Evolutionary conservation across 108 stramenopile genomes (phyloP).

Genomic region (Parmales sp.): DNA sequence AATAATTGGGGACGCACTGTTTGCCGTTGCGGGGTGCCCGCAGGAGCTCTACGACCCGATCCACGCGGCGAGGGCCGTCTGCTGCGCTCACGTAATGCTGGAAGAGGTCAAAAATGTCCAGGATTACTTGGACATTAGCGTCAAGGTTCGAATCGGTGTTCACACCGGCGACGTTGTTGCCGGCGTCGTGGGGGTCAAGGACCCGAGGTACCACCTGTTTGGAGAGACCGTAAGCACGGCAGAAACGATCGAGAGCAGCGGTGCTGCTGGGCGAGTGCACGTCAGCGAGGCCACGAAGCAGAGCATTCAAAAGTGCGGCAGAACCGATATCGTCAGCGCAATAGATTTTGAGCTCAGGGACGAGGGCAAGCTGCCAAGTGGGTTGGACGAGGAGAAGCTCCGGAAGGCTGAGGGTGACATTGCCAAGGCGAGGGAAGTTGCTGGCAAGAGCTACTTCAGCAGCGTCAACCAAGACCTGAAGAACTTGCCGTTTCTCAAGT

Average conservation of each 20-base stretch:
- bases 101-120: not conserved
- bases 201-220: slow-evolving; percentile 39
- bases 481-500: no score
- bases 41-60: not conserved
- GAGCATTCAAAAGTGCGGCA: not conserved
- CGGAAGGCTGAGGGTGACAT: no score
- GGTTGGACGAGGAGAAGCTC: no score
- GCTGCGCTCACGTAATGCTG: slow-evolving; percentile 16
- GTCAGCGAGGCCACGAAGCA: not conserved
- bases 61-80: slow-evolving; percentile 17
- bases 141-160: slow-evolving; percentile 27
- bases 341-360: not conserved
- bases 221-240: slow-evolving; percentile 22
- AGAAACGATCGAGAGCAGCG: slow-evolving; percentile 14
- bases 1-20: slow-evolving; percentile 38
- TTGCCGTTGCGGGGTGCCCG: slow-evolving; percentile 22
- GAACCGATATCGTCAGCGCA: not conserved
- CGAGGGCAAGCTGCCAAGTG: not conserved
- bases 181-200: slow-evolving; percentile 33
- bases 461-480: no score
- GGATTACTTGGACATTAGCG: not conserved
- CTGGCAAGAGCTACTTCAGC: no score
- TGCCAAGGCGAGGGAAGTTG: no score
- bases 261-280: not conserved
- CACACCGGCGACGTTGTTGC: slow-evolving; percentile 33